Conservation (phyloP, 2,329 filamentous ascomycete species). For the Fusarium sp. region DNA sequence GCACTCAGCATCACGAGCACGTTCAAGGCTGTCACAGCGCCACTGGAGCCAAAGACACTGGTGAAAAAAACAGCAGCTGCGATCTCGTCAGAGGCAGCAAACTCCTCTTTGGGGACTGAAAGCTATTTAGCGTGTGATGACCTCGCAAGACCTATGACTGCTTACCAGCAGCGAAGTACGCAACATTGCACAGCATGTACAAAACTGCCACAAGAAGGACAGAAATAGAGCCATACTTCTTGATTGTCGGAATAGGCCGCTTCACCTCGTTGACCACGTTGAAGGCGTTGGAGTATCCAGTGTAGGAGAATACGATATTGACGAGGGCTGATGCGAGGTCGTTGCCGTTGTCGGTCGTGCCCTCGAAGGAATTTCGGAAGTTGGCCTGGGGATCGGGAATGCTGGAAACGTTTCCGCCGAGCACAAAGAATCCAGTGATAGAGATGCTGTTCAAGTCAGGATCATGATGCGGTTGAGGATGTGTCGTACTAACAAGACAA, state of each 20-base stretch:
- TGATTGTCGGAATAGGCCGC: slow-evolving; percentile 65
- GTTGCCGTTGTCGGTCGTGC: slow-evolving; percentile 49
- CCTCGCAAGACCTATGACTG: not conserved
- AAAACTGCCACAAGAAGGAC: slow-evolving; percentile 61
- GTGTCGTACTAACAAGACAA: slow-evolving; percentile 56
- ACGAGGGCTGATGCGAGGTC: slow-evolving; percentile 58
- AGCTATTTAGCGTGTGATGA: no score
- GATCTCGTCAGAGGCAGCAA: slow-evolving; percentile 60
- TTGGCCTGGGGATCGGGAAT: slow-evolving; percentile 48
- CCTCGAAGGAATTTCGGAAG: slow-evolving; percentile 49
- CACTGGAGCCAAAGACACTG: slow-evolving; percentile 62
- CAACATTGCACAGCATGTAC: slow-evolving; percentile 67
- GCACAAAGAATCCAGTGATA: slow-evolving; percentile 68
- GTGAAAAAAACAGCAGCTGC: slow-evolving; percentile 67
- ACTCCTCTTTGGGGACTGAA: slow-evolving; percentile 60
- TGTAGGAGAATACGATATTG: slow-evolving; percentile 66
- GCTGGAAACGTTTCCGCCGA: slow-evolving; percentile 52
- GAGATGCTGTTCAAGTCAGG: slow-evolving; percentile 49
- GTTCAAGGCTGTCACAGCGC: slow-evolving; percentile 62
- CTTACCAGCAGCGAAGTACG: slow-evolving; percentile 64
- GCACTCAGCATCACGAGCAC: slow-evolving; percentile 64
- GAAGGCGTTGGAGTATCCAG: slow-evolving; percentile 67
- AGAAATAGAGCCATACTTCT: slow-evolving; percentile 58
- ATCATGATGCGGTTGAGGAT: accelerated
- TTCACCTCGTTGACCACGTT: slow-evolving; percentile 69